A percentile compares a stretch with the other conserved stretches of the same genome.
Evolutionary conservation across 176 grass and related monocot species (phyloP).

Genomic region (Triticum turgidum): DNA sequence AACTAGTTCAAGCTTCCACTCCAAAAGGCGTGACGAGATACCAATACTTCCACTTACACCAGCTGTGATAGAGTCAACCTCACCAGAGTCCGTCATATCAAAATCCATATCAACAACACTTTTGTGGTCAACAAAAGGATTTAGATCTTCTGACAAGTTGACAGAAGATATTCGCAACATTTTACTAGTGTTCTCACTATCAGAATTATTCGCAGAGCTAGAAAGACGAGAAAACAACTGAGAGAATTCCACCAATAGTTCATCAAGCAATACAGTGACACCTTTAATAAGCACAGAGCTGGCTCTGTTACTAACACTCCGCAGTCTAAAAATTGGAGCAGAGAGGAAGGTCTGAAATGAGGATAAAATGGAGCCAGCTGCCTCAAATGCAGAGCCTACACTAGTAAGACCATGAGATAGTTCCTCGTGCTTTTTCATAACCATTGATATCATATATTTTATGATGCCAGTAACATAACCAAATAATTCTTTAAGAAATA

Average conservation of each 20-base stretch:
- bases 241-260: slow-evolving; percentile 63
- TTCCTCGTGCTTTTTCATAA: slow-evolving; percentile 61
- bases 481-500: slow-evolving; percentile 40
- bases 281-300: slow-evolving; percentile 41
- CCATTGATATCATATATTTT: slow-evolving; percentile 54
- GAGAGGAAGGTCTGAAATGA: slow-evolving; percentile 63
- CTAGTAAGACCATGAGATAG: slow-evolving; percentile 56
- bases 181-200: slow-evolving; percentile 42
- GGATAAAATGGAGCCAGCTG: slow-evolving; percentile 47
- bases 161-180: slow-evolving; percentile 43
- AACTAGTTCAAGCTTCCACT: slow-evolving; percentile 67
- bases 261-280: slow-evolving; percentile 54
- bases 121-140: slow-evolving; percentile 42
- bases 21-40: slow-evolving; percentile 49
- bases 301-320: slow-evolving; percentile 35
- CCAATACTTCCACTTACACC: slow-evolving; percentile 44
- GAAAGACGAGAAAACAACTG: slow-evolving; percentile 62
- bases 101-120: slow-evolving; percentile 81
- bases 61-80: slow-evolving; percentile 51
- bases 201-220: slow-evolving; percentile 41
- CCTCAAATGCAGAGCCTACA: slow-evolving; percentile 49
- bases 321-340: slow-evolving; percentile 63
- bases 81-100: slow-evolving; percentile 59
- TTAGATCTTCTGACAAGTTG: slow-evolving; percentile 44
- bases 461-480: slow-evolving; percentile 54